These are phyloP conservation scores for Phialocephala subalpina DNA, from an alignment of 2,329 filamentous ascomycete genomes.

Conservation along the genomic window DNA sequence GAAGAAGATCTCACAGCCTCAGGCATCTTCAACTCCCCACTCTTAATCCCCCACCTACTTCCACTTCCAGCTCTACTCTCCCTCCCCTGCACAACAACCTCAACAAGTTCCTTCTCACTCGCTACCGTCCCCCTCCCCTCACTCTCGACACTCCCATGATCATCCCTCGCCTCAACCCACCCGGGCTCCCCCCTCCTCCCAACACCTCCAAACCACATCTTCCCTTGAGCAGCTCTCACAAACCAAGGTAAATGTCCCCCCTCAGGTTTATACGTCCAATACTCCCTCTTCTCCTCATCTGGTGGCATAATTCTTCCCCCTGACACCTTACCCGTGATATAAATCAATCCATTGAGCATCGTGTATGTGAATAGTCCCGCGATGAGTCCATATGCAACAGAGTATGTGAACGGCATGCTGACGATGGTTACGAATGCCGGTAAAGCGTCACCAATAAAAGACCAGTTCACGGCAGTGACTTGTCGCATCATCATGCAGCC, in stretches of 20 bases:
- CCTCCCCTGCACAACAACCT: constrained; percentile 17
- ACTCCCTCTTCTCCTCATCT: constrained; percentile 62
- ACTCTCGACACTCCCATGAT: constrained; percentile 17
- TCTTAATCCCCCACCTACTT: neutral
- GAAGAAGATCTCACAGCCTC: neutral
- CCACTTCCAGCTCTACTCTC: neutral
- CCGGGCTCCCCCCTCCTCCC: neutral
- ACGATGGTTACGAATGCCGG: constrained; percentile 79
- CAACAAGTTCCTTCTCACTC: constrained; percentile 38
- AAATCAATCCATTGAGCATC: constrained; percentile 61
- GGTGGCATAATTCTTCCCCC: constrained; percentile 57
- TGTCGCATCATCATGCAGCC: constrained; percentile 82
- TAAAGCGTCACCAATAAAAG: constrained; percentile 77
- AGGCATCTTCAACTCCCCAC: neutral
- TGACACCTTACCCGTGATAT: constrained; percentile 54
- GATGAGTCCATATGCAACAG: constrained; percentile 79
- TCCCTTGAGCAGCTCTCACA: constrained; percentile 41
- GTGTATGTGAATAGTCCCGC: constrained; percentile 66
- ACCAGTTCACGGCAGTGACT: constrained; percentile 79
- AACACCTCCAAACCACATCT: constrained; percentile 31
- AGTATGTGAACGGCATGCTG: constrained; percentile 82
- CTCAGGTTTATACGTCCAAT: constrained; percentile 60
- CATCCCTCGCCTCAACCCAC: constrained; percentile 19
- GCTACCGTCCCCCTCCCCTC: constrained; percentile 26
- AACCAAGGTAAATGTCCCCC: constrained; percentile 64